Evolutionary conservation across 805 yeast species (phyloP), one percentile per base, ranked within the genome.

Genomic region (Candida ulmi): DNA sequence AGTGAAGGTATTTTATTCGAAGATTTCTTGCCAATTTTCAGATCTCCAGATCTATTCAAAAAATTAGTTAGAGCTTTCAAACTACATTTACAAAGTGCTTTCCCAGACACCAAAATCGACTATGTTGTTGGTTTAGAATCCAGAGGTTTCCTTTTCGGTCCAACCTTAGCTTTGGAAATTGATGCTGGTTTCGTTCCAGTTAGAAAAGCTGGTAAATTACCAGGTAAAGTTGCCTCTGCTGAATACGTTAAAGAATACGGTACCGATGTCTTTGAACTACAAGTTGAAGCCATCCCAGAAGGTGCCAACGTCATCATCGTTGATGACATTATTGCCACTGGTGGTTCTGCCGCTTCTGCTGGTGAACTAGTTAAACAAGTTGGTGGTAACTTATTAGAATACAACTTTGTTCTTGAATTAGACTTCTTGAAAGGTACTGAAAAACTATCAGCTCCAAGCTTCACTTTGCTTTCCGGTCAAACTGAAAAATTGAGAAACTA

Each of bases 271-370:
- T 88, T 93, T 59, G 95, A 88, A 62, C 79, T 93, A 65, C 99
- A 93, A 69, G 69, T 72, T 47, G 90, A 76, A 40, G 78, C 91
- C 28, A 78, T 93, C 50, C 83, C 87, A 48, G 72, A 73, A 46
- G 95, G 91, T 29, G 75, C 95, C 35, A 84, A 74, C 42, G 93
- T 93, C 23, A 68, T 91, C 29, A 74, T 93, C 48, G 95, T 93
- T 29, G 99, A 93, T 64, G 99, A 93, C 58, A 88, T 93, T 55
- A 83, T 93, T 60, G 99, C 99, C 36, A 93, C 99, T 29, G 98
- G 98, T 46, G 99, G 99, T 30, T 83, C 95, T 52, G 99, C 99
- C 19, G 66, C 68, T 40, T 96, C 95, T 43, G 98, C 98, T 31
- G 97, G 95, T 43, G 83, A 87, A 57, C 74, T 93, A 48, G 83